Conservation (phyloP, 2,329 filamentous ascomycete species). For the Macrophomina pseudophaseolina region DNA sequence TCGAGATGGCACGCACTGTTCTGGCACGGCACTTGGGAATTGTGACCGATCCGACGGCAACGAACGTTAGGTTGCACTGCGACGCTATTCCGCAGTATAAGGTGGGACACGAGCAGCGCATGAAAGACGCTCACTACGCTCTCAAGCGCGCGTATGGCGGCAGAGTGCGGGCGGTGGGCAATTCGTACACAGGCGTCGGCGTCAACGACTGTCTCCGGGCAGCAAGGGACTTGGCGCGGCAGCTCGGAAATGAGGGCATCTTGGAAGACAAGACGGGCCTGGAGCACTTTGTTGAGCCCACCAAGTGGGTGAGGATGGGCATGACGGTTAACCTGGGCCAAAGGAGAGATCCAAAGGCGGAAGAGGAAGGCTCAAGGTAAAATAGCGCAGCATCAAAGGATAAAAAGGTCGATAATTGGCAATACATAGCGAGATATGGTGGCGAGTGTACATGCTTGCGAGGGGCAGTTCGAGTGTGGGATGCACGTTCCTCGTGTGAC, state of each 20-base stretch:
- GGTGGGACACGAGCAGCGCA: conserved; percentile 73
- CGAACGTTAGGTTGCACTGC: conserved; percentile 63
- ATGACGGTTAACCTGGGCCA: not conserved
- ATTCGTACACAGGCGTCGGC: conserved; percentile 54
- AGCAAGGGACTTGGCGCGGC: conserved; percentile 59
- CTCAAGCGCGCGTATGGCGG: conserved; percentile 64
- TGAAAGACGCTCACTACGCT: conserved; percentile 62
- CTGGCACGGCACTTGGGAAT: conserved; percentile 78
- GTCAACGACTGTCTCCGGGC: conserved; percentile 60
- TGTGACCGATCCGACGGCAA: conserved; percentile 64
- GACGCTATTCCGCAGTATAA: conserved; percentile 91
- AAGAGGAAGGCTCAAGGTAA: conserved; percentile 8
- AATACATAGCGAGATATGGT: not conserved
- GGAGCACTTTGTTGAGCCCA: conserved; percentile 38
- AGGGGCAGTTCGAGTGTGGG: not conserved
- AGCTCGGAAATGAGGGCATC: conserved; percentile 37
- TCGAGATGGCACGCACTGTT: conserved; percentile 71
- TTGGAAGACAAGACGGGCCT: conserved; percentile 45
- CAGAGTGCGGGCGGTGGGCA: conserved; percentile 65
- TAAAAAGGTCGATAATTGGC: not conserved
- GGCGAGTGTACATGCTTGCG: not conserved
- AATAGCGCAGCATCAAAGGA: not conserved
- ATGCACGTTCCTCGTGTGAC: not conserved
- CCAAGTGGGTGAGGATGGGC: conserved; percentile 17
- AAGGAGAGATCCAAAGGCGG: not conserved